Evolutionary conservation across 306 rosid genomes (phyloP), one percentile per base, ranked within the genome.

Genomic region (Luffa aegyptiaca): DNA sequence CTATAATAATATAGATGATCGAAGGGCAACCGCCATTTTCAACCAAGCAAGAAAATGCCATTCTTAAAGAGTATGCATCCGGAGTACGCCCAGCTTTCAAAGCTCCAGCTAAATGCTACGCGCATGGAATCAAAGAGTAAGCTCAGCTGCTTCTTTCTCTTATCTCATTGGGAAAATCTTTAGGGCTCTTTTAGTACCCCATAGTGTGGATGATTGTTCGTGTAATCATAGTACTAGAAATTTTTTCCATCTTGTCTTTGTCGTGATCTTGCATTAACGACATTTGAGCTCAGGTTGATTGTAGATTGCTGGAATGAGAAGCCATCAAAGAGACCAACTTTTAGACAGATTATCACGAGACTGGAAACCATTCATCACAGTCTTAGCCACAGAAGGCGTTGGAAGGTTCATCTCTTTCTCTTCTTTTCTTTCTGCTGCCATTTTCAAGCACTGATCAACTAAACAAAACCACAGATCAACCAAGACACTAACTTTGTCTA

Each of bases 261-360:
- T 58, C 17, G 79, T 45, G 69, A 77, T 79, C 33, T 46, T 14
- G 49, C 46, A 39, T n/a, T 46, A 51, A 12, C 69, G 80, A 58
- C 84, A 61, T 85, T 68, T 84, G 64, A 61, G 58, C 14, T 80
- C 86, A 94, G 98, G 83, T 89, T 92, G 87, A 94, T 94, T 73
- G 92, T 84, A 85, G 97, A 88, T 58, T 92, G 97, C 88, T 94
- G 98, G 98, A 81, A 89, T 79, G 97, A 91, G 81, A 91, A 85
- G n/a, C 98, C 98, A 52, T 88, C 90, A 2, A 89, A 76, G 88
- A 84, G 98, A 82, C 98, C 97, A 84, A 87, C 93, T n/a, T 94
- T 94, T 84, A 90, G 95, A 62, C 90, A 87, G 86, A 91, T 94
- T 79, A 90, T 92, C 79, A 57, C 75, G 17, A 88, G 81, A 86